A percentile compares a stretch with the other conserved stretches of the same genome.
Evolutionary conservation across 495 filamentous ascomycete species (phyloP).

Genomic region (Hamigera avellanea): DNA sequence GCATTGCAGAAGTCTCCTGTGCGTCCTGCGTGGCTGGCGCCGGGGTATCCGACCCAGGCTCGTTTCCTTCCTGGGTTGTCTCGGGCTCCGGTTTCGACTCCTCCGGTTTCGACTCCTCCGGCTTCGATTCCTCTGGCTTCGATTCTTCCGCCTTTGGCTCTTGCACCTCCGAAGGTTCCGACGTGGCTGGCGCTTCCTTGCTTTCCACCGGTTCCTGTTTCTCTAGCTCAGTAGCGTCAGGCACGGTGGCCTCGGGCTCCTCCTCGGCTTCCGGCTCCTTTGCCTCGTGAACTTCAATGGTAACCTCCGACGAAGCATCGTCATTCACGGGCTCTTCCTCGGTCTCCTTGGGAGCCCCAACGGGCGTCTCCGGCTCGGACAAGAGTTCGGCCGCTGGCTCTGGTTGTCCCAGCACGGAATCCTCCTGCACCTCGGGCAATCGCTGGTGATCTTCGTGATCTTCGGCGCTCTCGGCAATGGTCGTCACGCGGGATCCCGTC

Average conservation of each 20-base stretch:
- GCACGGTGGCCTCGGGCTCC: conserved; percentile 1
- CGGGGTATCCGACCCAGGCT: too few relatives aligned
- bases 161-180: neutral
- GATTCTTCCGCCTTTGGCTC: conserved; percentile 2
- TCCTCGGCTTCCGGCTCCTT: neutral
- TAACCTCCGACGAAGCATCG: too few relatives aligned
- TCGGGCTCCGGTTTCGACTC: conserved; percentile 4
- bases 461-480: conserved; percentile 61
- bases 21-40: too few relatives aligned
- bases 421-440: neutral
- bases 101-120: neutral
- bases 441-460: conserved; percentile 34
- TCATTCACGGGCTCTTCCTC: too few relatives aligned
- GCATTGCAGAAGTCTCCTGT: too few relatives aligned
- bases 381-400: neutral
- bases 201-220: conserved; percentile 1
- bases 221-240: too few relatives aligned
- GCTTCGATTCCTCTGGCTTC: neutral
- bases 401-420: neutral
- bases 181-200: too few relatives aligned
- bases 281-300: conserved; percentile 2
- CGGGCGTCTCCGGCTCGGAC: neutral
- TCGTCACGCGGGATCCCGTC: conserved; percentile 59
- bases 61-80: too few relatives aligned
- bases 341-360: neutral